phyloP scores from a whole-genome alignment of 2,329 filamentous ascomycete species.

The Chalaropsis ovoidea region DNA sequence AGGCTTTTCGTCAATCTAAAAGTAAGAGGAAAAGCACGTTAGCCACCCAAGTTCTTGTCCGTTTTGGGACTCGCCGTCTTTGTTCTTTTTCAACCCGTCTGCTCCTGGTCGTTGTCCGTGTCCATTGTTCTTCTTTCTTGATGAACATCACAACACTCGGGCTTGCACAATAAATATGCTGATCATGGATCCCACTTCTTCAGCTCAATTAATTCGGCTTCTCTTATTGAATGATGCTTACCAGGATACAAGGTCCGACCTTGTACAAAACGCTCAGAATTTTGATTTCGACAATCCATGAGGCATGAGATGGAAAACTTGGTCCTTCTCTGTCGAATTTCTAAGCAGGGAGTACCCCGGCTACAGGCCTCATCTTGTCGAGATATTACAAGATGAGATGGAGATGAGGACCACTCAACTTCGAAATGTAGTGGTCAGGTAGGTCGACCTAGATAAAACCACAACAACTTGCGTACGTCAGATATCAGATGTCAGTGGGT shows the following conservation, averaged over 20 bases:
- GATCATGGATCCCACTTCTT: conserved; percentile 12
- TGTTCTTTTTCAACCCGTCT: background rate
- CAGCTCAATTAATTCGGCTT: background rate
- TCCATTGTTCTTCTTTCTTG: background rate
- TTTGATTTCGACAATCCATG: background rate
- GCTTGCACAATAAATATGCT: conserved; percentile 12
- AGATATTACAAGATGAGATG: background rate
- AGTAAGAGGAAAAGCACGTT: background rate
- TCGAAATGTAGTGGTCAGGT: background rate
- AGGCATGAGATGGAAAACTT: conserved; percentile 10
- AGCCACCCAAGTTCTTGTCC: background rate
- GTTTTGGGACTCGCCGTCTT: background rate
- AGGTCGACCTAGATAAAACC: background rate
- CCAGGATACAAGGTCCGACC: background rate
- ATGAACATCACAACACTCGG: background rate
- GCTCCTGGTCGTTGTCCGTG: background rate
- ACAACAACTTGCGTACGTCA: background rate
- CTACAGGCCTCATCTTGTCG: background rate
- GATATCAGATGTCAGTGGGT: background rate
- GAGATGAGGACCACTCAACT: background rate
- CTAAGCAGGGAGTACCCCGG: background rate
- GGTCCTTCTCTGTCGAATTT: background rate
- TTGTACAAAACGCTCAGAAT: background rate
- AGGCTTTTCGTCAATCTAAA: background rate
- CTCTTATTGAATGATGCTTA: background rate